Evolutionary conservation across 805 yeast genomes (phyloP).

Genomic region (Metschnikowia koreensis): DNA sequence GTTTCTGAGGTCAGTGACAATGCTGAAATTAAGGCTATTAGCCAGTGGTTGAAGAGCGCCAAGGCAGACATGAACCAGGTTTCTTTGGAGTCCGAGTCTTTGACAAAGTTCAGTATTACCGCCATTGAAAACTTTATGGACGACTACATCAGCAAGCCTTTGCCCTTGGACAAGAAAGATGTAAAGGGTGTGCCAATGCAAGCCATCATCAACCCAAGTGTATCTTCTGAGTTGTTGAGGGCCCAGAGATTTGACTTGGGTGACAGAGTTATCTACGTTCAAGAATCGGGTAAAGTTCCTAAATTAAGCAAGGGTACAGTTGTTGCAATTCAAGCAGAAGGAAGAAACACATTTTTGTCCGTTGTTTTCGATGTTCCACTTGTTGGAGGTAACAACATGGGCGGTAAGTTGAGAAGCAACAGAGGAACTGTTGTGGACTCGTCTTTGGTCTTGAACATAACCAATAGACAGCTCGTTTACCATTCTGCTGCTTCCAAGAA

Average conservation of each 20-base stretch:
- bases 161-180: conserved; percentile 47
- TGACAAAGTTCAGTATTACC: conserved; percentile 62
- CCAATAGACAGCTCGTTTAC: conserved; percentile 70
- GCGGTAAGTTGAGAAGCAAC: conserved; percentile 70
- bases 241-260: conserved; percentile 81
- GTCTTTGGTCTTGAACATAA: conserved; percentile 73
- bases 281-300: conserved; percentile 87
- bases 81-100: conserved; percentile 72
- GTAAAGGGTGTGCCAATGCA: conserved; percentile 80
- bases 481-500: conserved; percentile 64
- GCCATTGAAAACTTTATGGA: conserved; percentile 65
- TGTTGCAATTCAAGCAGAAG: conserved; percentile 57
- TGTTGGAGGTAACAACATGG: conserved; percentile 77
- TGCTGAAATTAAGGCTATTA: conserved; percentile 43
- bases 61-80: conserved; percentile 55
- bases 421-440: conserved; percentile 86
- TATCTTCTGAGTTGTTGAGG: conserved; percentile 67
- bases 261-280: conserved; percentile 83
- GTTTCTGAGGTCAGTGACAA: conserved; percentile 36
- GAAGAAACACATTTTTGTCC: conserved; percentile 64
- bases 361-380: conserved; percentile 82
- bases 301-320: conserved; percentile 87
- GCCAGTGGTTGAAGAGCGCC: conserved; percentile 50
- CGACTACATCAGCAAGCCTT: conserved; percentile 46
- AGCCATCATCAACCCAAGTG: conserved; percentile 75